These are phyloP conservation scores for Phytopythium montanum DNA, from an alignment of 352 stramenopile genomes.

Conservation along the genomic window DNA sequence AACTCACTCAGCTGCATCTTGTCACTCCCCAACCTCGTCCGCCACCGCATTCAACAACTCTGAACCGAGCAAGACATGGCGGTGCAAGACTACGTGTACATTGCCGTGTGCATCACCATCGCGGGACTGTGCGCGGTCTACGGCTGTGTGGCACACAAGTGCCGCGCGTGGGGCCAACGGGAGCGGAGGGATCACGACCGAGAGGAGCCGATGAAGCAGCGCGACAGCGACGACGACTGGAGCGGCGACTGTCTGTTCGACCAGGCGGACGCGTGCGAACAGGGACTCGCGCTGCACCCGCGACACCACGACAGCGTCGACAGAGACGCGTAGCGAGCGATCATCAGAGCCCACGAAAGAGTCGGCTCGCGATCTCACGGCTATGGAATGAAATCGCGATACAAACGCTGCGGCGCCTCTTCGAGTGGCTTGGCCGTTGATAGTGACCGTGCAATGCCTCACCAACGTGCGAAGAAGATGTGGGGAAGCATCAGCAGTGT, in stretches of 20 bases:
- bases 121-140: background rate
- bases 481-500: too few species aligned
- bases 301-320: background rate
- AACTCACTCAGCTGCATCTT: too few species aligned
- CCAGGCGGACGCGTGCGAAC: slow-evolving; percentile 1
- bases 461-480: too few species aligned
- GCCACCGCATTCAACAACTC: background rate
- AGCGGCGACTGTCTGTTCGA: slow-evolving; percentile 1
- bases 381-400: background rate
- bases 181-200: background rate
- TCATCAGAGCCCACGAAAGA: background rate
- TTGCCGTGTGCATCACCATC: slow-evolving; percentile 5
- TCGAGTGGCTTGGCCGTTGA: too few species aligned
- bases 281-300: background rate
- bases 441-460: too few species aligned
- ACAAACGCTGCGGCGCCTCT: background rate
- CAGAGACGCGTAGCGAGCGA: background rate
- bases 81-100: slow-evolving; percentile 1
- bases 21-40: too few species aligned
- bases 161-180: background rate
- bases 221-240: background rate
- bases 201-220: background rate
- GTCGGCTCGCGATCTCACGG: background rate
- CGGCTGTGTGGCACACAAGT: slow-evolving; percentile 2
- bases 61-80: background rate